Conservation (phyloP, 306 rosid species). For the Carpinus fangiana region DNA sequence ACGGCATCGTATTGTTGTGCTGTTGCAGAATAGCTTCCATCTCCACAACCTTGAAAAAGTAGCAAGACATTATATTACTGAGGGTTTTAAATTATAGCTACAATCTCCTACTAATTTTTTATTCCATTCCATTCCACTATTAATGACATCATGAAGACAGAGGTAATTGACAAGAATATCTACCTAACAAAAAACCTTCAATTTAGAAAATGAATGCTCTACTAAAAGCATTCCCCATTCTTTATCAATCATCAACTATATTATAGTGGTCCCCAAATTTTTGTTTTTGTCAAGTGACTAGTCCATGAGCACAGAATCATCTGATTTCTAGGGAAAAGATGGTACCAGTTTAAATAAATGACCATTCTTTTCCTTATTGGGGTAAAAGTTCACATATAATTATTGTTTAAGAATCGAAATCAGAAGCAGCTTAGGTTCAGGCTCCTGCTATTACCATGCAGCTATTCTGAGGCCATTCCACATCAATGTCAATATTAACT, state of each 20-base stretch:
- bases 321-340: background rate
- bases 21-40: slow-evolving; percentile 87
- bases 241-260: background rate
- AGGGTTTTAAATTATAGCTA: background rate
- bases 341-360: background rate
- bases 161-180: background rate
- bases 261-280: background rate
- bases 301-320: background rate
- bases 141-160: slow-evolving; percentile 13
- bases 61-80: slow-evolving; percentile 12
- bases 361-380: too few relatives aligned
- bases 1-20: slow-evolving; percentile 82
- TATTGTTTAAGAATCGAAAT: background rate
- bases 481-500: background rate
- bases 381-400: background rate
- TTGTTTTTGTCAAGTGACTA: background rate
- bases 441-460: slow-evolving; percentile 1
- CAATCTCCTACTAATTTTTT: slow-evolving; percentile 3
- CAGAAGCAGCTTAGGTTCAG: background rate
- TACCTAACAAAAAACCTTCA: background rate
- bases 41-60: slow-evolving; percentile 65
- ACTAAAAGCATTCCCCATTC: background rate
- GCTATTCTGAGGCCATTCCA: background rate
- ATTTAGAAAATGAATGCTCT: background rate
- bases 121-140: background rate